These are phyloP conservation scores for Clitopilus hobsonii DNA, from an alignment of 768 basidiomycete species.

Conservation along the genomic window DNA sequence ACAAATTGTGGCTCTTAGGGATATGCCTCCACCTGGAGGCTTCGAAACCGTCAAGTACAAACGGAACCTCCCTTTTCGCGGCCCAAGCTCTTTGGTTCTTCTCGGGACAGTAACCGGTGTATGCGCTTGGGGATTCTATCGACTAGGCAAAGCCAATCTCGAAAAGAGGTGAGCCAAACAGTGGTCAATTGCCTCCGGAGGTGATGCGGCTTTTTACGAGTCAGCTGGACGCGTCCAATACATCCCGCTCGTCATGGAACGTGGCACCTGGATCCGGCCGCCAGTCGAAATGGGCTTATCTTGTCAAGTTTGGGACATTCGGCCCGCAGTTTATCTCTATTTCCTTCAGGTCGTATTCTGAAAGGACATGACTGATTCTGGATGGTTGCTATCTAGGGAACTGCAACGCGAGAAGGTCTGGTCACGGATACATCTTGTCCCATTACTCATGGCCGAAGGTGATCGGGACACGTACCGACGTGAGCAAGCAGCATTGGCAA, in stretches of 20 bases:
- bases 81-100: slow-evolving; percentile 79
- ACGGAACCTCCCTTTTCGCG: slow-evolving; percentile 88
- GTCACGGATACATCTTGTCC: slow-evolving; percentile 93
- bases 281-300: slow-evolving; percentile 36
- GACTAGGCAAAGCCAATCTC: slow-evolving; percentile 83
- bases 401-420: slow-evolving; percentile 89
- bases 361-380: slow-evolving; percentile 39
- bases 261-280: slow-evolving; percentile 69
- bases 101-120: slow-evolving; percentile 83
- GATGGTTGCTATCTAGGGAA: slow-evolving; percentile 61
- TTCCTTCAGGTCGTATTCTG: slow-evolving; percentile 16
- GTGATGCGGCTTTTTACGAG: slow-evolving; percentile 18
- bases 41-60: slow-evolving; percentile 94
- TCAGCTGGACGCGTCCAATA: slow-evolving; percentile 63
- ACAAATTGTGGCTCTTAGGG: slow-evolving; percentile 44
- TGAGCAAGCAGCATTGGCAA: slow-evolving; percentile 65
- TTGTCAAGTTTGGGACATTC: slow-evolving; percentile 20
- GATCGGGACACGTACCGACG: slow-evolving; percentile 89
- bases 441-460: slow-evolving; percentile 86
- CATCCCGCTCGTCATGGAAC: slow-evolving; percentile 64
- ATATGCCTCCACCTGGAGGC: slow-evolving; percentile 93
- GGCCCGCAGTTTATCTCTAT: slow-evolving; percentile 28
- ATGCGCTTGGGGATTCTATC: slow-evolving; percentile 90
- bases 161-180: slow-evolving; percentile 70
- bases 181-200: slow-evolving; percentile 13